phyloP scores from a whole-genome alignment of 129 eudicot species.

The carrot (Daucus carota) region DNA sequence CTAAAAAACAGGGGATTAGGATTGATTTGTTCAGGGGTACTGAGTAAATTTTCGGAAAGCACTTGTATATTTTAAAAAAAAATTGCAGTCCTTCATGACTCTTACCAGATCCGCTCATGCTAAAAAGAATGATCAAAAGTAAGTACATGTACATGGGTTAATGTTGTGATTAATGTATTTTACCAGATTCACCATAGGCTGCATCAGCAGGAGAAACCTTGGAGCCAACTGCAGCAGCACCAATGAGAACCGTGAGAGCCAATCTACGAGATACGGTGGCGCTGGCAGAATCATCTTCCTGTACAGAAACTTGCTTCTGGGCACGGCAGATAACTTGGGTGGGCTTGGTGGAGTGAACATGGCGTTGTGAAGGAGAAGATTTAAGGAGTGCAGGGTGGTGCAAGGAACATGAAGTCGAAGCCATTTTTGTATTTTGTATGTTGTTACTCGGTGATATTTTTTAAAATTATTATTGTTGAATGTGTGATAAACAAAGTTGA shows the following conservation, averaged over 20 bases:
- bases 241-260: slow-evolving; percentile 84
- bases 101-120: no score
- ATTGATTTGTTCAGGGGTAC: no score
- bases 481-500: slow-evolving; percentile 7
- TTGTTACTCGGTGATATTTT: background rate
- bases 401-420: slow-evolving; percentile 85
- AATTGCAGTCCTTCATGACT: no score
- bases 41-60: no score
- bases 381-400: slow-evolving; percentile 54
- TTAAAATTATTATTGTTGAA: slow-evolving; percentile 8
- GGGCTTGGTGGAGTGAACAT: slow-evolving; percentile 27
- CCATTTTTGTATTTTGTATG: slow-evolving; percentile 36
- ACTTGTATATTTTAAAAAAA: no score
- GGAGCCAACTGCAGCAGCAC: slow-evolving; percentile 87
- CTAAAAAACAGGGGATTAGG: no score
- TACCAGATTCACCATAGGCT: slow-evolving; percentile 98
- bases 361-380: slow-evolving; percentile 26
- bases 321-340: slow-evolving; percentile 59
- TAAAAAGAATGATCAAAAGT: no score
- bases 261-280: slow-evolving; percentile 54
- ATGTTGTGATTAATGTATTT: background rate
- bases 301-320: slow-evolving; percentile 42
- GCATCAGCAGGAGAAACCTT: slow-evolving; percentile 98
- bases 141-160: no score
- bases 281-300: slow-evolving; percentile 26